These are phyloP conservation scores for Euphrasia arctica DNA, from an alignment of 305 asterid genomes.

Conservation along the genomic window DNA sequence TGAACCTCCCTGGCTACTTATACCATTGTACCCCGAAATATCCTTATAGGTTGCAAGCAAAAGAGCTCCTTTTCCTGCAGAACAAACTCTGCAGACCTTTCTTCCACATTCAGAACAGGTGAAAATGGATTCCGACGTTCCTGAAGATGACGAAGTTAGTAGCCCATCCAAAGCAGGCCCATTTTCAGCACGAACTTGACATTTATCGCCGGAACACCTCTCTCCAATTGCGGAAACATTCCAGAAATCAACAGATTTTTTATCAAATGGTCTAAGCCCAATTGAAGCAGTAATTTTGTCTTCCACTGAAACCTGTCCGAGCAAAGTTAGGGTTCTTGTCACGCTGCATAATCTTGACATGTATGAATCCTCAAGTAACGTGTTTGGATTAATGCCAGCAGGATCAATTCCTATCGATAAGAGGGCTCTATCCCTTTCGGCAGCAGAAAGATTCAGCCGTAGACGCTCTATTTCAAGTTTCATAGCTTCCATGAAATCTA, in stretches of 20 bases:
- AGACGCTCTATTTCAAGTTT: conserved; percentile 92
- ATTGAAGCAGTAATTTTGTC: conserved; percentile 81
- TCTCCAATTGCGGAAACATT: conserved; percentile 68
- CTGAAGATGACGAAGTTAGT: conserved; percentile 40
- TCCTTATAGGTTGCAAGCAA: conserved; percentile 56
- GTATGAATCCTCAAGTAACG: conserved; percentile 68
- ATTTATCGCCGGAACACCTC: conserved; percentile 67
- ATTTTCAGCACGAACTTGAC: conserved; percentile 79
- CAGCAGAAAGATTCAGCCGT: conserved; percentile 79
- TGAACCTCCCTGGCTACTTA: conserved; percentile 62
- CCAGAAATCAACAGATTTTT: conserved; percentile 82
- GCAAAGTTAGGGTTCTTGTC: conserved; percentile 68
- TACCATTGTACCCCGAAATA: conserved; percentile 48
- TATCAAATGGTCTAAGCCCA: conserved; percentile 70
- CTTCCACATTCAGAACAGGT: conserved; percentile 74
- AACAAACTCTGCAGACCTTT: conserved; percentile 84
- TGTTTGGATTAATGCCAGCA: conserved; percentile 84
- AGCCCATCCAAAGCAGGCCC: conserved; percentile 43
- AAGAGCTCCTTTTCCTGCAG: conserved; percentile 93
- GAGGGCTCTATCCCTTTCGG: conserved; percentile 93
- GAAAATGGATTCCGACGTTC: conserved; percentile 43
- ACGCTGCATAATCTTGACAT: conserved; percentile 66
- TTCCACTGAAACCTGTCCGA: conserved; percentile 83
- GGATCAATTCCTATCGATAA: conserved; percentile 92
- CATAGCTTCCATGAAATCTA: conserved; percentile 76